phyloP scores from a whole-genome alignment of 2,329 filamentous ascomycete species.

The Ophiocordyceps robertsii region DNA sequence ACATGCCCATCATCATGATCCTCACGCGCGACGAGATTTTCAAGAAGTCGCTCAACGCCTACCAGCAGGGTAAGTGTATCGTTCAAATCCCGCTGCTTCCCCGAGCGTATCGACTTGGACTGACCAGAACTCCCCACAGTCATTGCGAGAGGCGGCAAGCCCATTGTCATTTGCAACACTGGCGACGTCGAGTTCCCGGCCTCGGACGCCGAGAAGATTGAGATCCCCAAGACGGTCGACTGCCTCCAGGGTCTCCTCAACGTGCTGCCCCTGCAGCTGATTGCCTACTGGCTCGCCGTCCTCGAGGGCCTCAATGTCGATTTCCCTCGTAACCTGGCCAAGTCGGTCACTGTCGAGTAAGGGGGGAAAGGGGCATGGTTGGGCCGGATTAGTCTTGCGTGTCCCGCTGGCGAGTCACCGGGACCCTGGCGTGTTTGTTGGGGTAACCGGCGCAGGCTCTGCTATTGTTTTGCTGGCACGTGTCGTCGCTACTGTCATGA shows the following conservation, averaged over 20 bases:
- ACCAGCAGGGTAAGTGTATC: constrained; percentile 67
- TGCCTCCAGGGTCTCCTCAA: constrained; percentile 93
- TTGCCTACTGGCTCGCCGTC: constrained; percentile 97
- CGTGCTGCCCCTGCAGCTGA: constrained; percentile 92
- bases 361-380: constrained; percentile 11
- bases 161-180: constrained; percentile 96
- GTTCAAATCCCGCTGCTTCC: not conserved
- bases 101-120: constrained; percentile 6
- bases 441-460: not conserved
- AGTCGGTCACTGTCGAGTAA: constrained; percentile 98
- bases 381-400: constrained; percentile 2
- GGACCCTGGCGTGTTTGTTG: constrained; percentile 1
- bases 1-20: constrained; percentile 99
- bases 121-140: constrained; percentile 34
- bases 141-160: constrained; percentile 87
- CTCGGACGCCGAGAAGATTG: constrained; percentile 88
- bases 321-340: constrained; percentile 96
- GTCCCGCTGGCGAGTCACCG: constrained; percentile 3
- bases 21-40: constrained; percentile 92
- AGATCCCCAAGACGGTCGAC: constrained; percentile 92
- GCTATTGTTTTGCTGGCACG: not conserved
- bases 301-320: constrained; percentile 94
- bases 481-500: constrained; percentile 1
- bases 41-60: constrained; percentile 97
- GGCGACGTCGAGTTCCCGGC: constrained; percentile 78